Percentiles rank a stretch among this genome's conserved stretches.
phyloP scores from a whole-genome alignment of 805 yeast species.

The Barnettozyma pratensis region DNA sequence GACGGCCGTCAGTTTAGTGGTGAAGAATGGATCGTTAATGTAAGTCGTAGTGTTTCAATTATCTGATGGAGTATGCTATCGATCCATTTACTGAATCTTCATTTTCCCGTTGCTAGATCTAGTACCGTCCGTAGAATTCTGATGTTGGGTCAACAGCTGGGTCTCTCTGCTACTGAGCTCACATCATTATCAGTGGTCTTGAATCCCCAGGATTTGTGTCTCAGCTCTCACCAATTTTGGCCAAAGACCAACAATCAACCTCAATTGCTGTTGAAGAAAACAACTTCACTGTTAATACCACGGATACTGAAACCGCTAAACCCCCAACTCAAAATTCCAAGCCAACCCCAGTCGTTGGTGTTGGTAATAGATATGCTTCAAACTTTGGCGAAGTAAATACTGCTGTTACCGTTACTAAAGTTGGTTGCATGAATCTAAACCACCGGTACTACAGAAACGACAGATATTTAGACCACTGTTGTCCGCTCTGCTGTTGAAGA shows the following conservation, averaged over 20 bases:
- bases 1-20: background rate
- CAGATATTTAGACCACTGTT: background rate
- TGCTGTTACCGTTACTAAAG: background rate
- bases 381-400: background rate
- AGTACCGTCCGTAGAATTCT: no score
- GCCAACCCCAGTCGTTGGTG: background rate
- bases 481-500: background rate
- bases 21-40: background rate
- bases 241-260: no score
- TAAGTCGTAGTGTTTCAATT: background rate
- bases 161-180: background rate
- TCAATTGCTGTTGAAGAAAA: slow-evolving; percentile 2
- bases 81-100: background rate
- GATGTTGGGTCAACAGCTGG: background rate
- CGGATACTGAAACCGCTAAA: background rate
- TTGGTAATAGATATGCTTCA: background rate
- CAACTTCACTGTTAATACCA: background rate
- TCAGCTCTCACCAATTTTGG: slow-evolving; percentile 6
- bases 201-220: slow-evolving; percentile 6
- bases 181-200: background rate
- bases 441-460: background rate
- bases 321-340: background rate
- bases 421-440: background rate
- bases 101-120: no score
- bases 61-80: background rate